Conservation (phyloP, 108 stramenopile genomes). For the Parmales sp. region DNA sequence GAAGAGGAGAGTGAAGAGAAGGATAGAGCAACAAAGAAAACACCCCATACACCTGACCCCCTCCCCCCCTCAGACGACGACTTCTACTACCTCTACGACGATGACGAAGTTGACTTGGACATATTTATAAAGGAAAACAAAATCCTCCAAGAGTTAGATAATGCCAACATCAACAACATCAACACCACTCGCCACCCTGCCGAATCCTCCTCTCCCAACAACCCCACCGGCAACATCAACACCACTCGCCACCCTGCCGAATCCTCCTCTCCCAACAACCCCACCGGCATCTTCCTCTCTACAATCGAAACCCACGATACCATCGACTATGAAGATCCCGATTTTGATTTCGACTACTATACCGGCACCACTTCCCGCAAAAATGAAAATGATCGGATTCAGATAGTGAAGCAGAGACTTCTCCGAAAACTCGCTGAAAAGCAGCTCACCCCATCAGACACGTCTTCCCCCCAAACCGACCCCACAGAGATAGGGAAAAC, state of each 20-base stretch:
- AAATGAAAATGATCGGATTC: no score
- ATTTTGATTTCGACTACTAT: neutral
- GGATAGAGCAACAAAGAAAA: neutral
- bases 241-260: neutral
- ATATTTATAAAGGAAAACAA: neutral
- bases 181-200: neutral
- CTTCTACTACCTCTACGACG: no score
- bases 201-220: neutral
- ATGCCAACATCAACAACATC: neutral
- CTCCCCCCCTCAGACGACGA: no score
- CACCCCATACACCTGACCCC: no score
- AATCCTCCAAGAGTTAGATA: neutral
- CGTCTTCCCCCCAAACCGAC: neutral
- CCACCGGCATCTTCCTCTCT: neutral
- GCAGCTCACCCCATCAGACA: neutral
- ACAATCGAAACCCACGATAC: neutral
- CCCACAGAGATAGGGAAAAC: neutral
- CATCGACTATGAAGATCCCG: neutral
- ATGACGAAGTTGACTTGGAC: neutral
- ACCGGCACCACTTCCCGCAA: neutral
- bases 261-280: neutral
- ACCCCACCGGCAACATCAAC: neutral
- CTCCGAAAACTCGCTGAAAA: neutral
- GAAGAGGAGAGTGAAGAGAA: neutral
- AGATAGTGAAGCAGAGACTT: neutral